A percentile compares a stretch with the other conserved stretches of the same genome.
Evolutionary conservation across 164 flowering plant genomes (phyloP).

Genomic region (Vitis vinifera): DNA sequence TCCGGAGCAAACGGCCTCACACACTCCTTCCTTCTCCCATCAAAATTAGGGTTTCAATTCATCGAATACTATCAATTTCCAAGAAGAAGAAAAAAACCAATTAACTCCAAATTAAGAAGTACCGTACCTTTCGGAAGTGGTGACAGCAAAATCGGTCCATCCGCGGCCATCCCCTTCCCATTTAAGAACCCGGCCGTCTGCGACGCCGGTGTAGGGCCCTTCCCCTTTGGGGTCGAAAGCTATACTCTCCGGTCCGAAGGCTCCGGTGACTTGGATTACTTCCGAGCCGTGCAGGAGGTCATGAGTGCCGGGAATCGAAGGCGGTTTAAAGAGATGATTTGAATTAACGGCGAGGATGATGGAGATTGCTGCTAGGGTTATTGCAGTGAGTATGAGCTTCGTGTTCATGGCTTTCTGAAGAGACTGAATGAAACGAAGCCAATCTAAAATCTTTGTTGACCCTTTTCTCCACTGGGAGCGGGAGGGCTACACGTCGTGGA

Average conservation of each 20-base stretch:
- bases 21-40: conserved; percentile 39
- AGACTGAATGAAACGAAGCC: not conserved
- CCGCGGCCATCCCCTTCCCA: conserved; percentile 35
- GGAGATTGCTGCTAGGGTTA: conserved; percentile 20
- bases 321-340: conserved; percentile 21
- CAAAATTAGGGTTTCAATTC: not conserved
- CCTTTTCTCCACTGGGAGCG: too few relatives aligned
- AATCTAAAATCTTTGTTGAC: not conserved
- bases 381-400: conserved; percentile 19
- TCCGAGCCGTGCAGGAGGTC: conserved; percentile 36
- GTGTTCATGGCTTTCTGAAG: conserved; percentile 6
- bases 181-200: conserved; percentile 65
- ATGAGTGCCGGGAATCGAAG: conserved; percentile 28
- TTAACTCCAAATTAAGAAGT: not conserved
- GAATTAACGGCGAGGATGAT: conserved; percentile 8
- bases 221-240: conserved; percentile 60
- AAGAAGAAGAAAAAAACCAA: not conserved
- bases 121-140: conserved; percentile 48
- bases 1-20: conserved; percentile 58
- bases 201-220: conserved; percentile 76
- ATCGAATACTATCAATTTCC: not conserved
- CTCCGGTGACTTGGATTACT: conserved; percentile 27
- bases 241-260: conserved; percentile 69
- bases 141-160: conserved; percentile 67
- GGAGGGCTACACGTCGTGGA: too few relatives aligned